Evolutionary conservation across 805 yeast species (phyloP).

Genomic region (Kuraishia cidri): DNA sequence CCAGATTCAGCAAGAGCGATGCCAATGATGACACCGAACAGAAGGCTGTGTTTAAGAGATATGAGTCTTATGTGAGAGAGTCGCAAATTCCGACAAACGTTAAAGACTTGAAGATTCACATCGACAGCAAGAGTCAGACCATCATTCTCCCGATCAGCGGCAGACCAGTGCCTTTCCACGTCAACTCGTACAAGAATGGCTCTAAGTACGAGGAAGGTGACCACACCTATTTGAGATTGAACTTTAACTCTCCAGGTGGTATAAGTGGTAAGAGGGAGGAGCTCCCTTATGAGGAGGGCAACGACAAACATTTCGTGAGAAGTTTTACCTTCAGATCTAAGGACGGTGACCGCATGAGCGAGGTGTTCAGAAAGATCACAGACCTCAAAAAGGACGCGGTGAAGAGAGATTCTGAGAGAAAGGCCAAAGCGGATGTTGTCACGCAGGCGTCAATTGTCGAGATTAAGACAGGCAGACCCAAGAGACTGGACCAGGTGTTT

Average conservation of each 20-base stretch:
- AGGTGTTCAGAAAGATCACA: constrained; percentile 79
- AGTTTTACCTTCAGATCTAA: constrained; percentile 82
- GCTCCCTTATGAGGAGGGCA: constrained; percentile 83
- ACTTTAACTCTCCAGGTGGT: constrained; percentile 87
- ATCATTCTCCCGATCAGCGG: constrained; percentile 88
- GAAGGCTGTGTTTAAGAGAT: constrained; percentile 76
- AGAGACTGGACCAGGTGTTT: constrained; percentile 79
- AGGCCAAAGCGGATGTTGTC: constrained; percentile 89
- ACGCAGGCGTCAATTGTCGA: constrained; percentile 85
- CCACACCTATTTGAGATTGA: constrained; percentile 80
- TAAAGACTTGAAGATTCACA: constrained; percentile 76
- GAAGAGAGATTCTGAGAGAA: constrained; percentile 84
- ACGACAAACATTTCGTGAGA: constrained; percentile 80
- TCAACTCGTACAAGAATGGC: constrained; percentile 88
- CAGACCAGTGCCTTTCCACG: constrained; percentile 96
- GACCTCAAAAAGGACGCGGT: constrained; percentile 89
- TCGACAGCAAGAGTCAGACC: constrained; percentile 83
- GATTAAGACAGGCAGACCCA: constrained; percentile 74
- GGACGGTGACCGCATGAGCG: constrained; percentile 86
- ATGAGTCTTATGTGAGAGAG: constrained; percentile 91
- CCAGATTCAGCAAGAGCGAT: constrained; percentile 73
- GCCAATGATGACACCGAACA: constrained; percentile 54
- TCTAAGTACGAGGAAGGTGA: constrained; percentile 96
- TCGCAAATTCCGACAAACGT: constrained; percentile 82
- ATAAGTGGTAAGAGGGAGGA: constrained; percentile 62